A percentile compares a stretch with the other conserved stretches of the same genome.
phyloP scores from a whole-genome alignment of 257 asterid genomes.

The Ballota nigra region DNA sequence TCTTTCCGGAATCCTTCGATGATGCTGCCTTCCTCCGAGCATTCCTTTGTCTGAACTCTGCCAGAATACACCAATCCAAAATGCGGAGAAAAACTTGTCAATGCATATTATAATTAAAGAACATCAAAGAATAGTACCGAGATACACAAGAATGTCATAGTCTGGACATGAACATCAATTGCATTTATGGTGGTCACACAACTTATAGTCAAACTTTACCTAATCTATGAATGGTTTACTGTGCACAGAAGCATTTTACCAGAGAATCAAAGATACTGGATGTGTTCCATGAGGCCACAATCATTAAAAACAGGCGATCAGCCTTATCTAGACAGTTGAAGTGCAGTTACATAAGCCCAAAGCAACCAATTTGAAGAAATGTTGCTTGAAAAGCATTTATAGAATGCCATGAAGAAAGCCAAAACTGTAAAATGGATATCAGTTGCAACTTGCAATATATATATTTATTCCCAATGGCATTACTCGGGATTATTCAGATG shows the following conservation, averaged over 20 bases:
- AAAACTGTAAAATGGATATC: neutral
- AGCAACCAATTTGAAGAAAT: neutral
- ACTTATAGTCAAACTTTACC: constrained; percentile 8
- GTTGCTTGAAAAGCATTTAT: neutral
- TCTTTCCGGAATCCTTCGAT: constrained; percentile 34
- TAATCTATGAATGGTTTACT: constrained; percentile 8
- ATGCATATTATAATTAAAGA: neutral
- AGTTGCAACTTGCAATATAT: too few relatives aligned
- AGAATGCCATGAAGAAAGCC: constrained; percentile 7
- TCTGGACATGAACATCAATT: neutral
- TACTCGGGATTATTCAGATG: neutral
- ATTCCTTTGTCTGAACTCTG: constrained; percentile 74
- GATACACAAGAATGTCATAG: neutral
- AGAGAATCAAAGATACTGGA: neutral
- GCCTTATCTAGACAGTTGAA: neutral
- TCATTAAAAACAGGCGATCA: neutral
- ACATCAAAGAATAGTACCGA: neutral
- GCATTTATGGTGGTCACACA: neutral
- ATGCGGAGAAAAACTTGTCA: neutral
- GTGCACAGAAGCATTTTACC: constrained; percentile 3
- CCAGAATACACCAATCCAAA: constrained; percentile 9
- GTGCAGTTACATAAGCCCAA: constrained; percentile 4
- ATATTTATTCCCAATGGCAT: neutral
- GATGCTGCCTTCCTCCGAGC: constrained; percentile 52
- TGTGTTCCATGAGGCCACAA: neutral